These are phyloP conservation scores for Neofusicoccum ribis DNA, from an alignment of 2,329 filamentous ascomycete species.

Conservation along the genomic window DNA sequence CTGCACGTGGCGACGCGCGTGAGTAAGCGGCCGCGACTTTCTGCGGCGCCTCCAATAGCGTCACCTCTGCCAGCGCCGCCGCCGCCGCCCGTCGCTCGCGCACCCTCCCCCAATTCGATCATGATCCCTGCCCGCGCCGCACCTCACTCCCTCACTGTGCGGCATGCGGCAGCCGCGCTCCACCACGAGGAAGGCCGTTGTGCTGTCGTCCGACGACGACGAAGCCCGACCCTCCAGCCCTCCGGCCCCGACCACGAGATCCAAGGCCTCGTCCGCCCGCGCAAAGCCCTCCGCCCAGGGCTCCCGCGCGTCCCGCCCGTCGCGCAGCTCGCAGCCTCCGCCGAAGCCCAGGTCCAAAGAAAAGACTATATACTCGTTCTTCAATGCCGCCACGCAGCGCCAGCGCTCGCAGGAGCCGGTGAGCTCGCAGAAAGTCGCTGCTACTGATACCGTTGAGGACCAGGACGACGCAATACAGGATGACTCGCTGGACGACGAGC, in stretches of 20 bases:
- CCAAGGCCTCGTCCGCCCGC: conserved; percentile 20
- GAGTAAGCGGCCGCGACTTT: background rate
- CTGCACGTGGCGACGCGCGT: background rate
- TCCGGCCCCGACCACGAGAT: conserved; percentile 23
- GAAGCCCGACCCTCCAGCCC: conserved; percentile 28
- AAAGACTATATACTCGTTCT: conserved; percentile 52
- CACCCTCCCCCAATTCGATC: conserved; percentile 22
- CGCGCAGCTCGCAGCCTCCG: conserved; percentile 31
- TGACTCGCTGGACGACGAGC: conserved; percentile 34
- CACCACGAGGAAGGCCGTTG: conserved; percentile 38
- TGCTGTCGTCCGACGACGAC: conserved; percentile 37
- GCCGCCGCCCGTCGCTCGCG: conserved; percentile 19
- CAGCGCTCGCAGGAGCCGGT: conserved; percentile 38
- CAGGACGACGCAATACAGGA: conserved; percentile 41
- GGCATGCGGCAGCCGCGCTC: conserved; percentile 39
- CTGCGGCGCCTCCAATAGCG: background rate
- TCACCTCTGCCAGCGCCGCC: background rate
- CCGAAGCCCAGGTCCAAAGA: conserved; percentile 38
- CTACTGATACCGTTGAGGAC: conserved; percentile 26
- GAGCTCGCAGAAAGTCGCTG: conserved; percentile 40
- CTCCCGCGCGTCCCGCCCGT: background rate
- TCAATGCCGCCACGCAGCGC: conserved; percentile 45
- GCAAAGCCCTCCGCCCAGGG: background rate
- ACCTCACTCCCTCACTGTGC: conserved; percentile 25
- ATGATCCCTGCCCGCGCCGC: conserved; percentile 31